Base-by-base conservation (phyloP, 352 stramenopile species). In the Thalassiosira livingstoniorum region DNA sequence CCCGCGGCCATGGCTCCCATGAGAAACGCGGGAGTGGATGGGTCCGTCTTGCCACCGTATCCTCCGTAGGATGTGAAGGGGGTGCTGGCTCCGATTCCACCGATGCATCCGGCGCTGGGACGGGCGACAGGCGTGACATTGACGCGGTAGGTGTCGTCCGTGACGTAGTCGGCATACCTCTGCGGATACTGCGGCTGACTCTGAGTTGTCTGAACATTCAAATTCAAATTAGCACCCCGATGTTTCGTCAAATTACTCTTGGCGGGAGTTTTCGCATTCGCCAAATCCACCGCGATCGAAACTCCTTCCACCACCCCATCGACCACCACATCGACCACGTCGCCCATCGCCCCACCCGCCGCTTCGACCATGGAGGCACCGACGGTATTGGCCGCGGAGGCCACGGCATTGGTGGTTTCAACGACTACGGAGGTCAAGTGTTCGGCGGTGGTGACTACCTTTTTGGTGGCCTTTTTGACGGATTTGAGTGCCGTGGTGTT, bases 111-210 rank as follows among this genome's bases (percentile, higher is more conserved):
- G 18, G 35, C 35, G 60, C 39, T 25, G 63, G 37, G n/a, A n/a
- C n/a, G n/a, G n/a, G n/a, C n/a, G n/a, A n/a, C n/a, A 34, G 70
- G 70, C 2, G 78, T 81, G 4, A 34, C 35, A 15, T 73, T 61
- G 0, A 85, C 70, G 18, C 78, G 42, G 58, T 85, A 85, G 42
- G 78, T 45, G 0, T 54, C 71, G 75, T 85, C 78, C 53, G 66
- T 31, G 64, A 85, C 78, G 37, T 85, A 85, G 53, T 85, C 78
- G 21, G 57, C 45, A 76, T 78, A 77, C 60, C 73, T 13, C 64
- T 37, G 25, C n/a, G n/a, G 29, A 39, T 21, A 18, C 21, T 47
- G 11, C 21, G 29, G 5, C 23, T 51, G 37, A 32, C 10, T 5
- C 42, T 32, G 37, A 5, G 7, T 18, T 15, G 5, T 23, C 32